These are phyloP conservation scores for Lachnellula cervina DNA, from an alignment of 2,329 filamentous ascomycete species.

Conservation along the genomic window DNA sequence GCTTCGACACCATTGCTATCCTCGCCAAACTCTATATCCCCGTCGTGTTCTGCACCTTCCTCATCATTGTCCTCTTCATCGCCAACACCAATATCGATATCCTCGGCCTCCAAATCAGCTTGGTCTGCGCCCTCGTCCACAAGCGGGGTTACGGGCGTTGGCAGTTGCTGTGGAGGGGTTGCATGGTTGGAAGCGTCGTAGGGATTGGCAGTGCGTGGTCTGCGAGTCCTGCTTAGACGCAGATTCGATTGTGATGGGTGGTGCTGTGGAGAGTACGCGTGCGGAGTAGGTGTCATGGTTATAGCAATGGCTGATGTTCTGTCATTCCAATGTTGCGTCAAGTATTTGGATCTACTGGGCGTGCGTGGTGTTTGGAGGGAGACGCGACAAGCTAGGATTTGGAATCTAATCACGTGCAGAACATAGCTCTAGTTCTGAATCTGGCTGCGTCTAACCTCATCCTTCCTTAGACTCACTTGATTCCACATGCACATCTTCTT, in stretches of 20 bases:
- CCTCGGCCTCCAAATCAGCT: constrained; percentile 12
- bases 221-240: neutral
- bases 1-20: constrained; percentile 11
- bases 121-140: constrained; percentile 1
- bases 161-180: neutral
- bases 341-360: neutral
- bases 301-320: neutral
- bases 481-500: too few relatives aligned
- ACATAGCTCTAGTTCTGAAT: too few relatives aligned
- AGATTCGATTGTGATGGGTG: neutral
- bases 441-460: too few relatives aligned
- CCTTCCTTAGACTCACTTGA: too few relatives aligned
- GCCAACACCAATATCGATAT: neutral
- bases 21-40: constrained; percentile 16
- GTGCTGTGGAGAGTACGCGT: neutral
- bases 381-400: too few relatives aligned
- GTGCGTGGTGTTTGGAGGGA: neutral
- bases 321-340: neutral
- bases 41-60: constrained; percentile 21
- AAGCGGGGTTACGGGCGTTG: constrained; percentile 10
- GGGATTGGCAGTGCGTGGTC: neutral
- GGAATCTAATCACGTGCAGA: too few relatives aligned
- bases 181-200: constrained; percentile 6
- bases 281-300: neutral
- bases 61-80: constrained; percentile 18